These are phyloP conservation scores for Neurospora africana DNA, from an alignment of 495 filamentous ascomycete genomes.

Conservation along the genomic window DNA sequence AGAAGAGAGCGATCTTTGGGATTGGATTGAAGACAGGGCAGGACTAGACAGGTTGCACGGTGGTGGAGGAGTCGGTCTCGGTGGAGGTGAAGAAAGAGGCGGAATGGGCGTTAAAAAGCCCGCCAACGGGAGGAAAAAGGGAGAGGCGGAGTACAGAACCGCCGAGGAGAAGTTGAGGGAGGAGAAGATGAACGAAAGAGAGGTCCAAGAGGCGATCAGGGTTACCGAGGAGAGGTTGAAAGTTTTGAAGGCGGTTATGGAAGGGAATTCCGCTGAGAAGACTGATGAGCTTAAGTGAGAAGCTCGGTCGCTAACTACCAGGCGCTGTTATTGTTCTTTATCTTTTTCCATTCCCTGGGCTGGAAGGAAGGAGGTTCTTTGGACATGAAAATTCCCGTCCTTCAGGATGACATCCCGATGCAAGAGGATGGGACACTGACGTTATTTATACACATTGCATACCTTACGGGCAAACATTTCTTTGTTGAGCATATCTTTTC, in stretches of 20 bases:
- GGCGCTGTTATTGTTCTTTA: neutral
- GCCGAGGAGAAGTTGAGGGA: slow-evolving; percentile 49
- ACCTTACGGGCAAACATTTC: neutral
- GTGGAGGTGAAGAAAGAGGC: slow-evolving; percentile 9
- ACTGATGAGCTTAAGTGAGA: neutral
- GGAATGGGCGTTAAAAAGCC: slow-evolving; percentile 6
- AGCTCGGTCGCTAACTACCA: neutral
- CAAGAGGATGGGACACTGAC: neutral
- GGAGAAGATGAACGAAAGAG: slow-evolving; percentile 65
- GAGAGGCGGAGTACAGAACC: slow-evolving; percentile 33
- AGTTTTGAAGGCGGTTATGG: slow-evolving; percentile 61
- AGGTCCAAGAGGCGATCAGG: slow-evolving; percentile 74
- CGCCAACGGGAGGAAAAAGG: slow-evolving; percentile 2
- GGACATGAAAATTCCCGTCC: neutral
- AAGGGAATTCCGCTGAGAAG: slow-evolving; percentile 27
- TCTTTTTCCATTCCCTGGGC: neutral
- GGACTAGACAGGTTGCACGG: slow-evolving; percentile 58
- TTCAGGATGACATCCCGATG: neutral
- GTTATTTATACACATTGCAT: neutral
- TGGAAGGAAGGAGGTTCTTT: neutral
- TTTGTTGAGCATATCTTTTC: neutral
- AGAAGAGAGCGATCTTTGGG: slow-evolving; percentile 89
- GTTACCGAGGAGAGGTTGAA: slow-evolving; percentile 76
- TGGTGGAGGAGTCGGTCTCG: slow-evolving; percentile 17
- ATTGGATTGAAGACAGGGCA: slow-evolving; percentile 86